Percentiles rank a stretch among this genome's conserved stretches.
Evolutionary conservation across 768 basidiomycete species (phyloP).

Genomic region (Terana coerulea): DNA sequence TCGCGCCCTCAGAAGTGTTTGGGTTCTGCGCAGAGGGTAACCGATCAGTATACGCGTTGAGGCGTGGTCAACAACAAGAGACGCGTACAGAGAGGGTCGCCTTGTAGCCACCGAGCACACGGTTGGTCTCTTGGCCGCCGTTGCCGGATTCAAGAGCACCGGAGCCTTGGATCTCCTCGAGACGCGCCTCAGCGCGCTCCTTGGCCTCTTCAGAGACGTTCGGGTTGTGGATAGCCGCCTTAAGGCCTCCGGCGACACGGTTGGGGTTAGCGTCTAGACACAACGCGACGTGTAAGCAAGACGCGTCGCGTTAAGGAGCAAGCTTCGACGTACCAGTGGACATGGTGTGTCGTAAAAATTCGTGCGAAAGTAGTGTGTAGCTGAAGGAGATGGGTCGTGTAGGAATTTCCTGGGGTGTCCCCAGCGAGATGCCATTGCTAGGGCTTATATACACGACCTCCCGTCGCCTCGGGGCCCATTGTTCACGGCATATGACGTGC

Average conservation of each 20-base stretch:
- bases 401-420: no score
- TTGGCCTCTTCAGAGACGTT: slow-evolving; percentile 55
- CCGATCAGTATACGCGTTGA: neutral
- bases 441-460: no score
- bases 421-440: no score
- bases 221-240: slow-evolving; percentile 57
- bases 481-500: no score
- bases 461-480: no score
- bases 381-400: no score
- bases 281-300: no score
- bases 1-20: slow-evolving; percentile 43
- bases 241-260: slow-evolving; percentile 53
- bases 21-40: slow-evolving; percentile 32
- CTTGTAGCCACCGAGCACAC: slow-evolving; percentile 44
- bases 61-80: slow-evolving; percentile 16
- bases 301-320: no score
- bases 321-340: no score
- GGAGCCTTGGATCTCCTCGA: slow-evolving; percentile 34
- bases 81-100: slow-evolving; percentile 41
- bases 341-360: no score
- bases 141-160: neutral
- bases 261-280: no score
- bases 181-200: slow-evolving; percentile 39
- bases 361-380: no score
- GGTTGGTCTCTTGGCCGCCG: slow-evolving; percentile 18